Evolutionary conservation across 1,284 basidiomycete species (phyloP), one percentile per base, ranked within the genome.

Genomic region (Limonomyces culmigenus): DNA sequence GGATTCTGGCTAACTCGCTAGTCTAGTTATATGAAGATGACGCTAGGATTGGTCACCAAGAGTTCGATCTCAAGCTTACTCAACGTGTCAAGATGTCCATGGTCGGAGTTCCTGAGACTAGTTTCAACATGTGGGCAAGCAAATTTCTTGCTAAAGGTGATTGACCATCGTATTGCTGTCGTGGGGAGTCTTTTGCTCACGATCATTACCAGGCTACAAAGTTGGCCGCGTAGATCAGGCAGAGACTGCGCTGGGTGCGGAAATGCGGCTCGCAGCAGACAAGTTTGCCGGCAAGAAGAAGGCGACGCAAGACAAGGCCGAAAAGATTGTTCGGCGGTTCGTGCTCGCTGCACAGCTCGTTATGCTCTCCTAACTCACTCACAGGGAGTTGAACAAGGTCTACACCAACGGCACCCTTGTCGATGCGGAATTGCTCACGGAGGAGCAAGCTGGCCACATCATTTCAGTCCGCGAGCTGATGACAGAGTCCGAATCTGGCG

Each of bases 31-130:
- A 96, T 48, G 91, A 96, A 56, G 84, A 93, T 42, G 91, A 96
- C 54, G 92, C 91, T 1, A 67, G 78, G 29, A 72, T 87, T 39
- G 91, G 91, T 0, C 86, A 95, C 51, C 78, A 77, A 45, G 77
- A 92, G 41, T 95, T 96, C 50, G 91, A 95, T 48, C 58, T 96
- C 40, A 96, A 96, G 52, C 64, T 92, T 27, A 92, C 88, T 1
- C 72, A 77, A 33, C 63, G 87, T 38, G 92, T 96, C 39, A 98
- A 97, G 59, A 99, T 99, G 95, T 92, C 84, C 42, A 96, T 95
- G 91, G 88, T 84, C 30, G 92, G 95, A 30, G 93, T 98, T 3
- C 95, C 95, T 0, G 95, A 98, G 53, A 76, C 74, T 54, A 79
- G 80, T 1, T 95, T 98, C 55, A 89, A 93, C 48, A 80, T 83